Conservation (phyloP, 441 rosid species). For the Flueggea neowawraea region DNA sequence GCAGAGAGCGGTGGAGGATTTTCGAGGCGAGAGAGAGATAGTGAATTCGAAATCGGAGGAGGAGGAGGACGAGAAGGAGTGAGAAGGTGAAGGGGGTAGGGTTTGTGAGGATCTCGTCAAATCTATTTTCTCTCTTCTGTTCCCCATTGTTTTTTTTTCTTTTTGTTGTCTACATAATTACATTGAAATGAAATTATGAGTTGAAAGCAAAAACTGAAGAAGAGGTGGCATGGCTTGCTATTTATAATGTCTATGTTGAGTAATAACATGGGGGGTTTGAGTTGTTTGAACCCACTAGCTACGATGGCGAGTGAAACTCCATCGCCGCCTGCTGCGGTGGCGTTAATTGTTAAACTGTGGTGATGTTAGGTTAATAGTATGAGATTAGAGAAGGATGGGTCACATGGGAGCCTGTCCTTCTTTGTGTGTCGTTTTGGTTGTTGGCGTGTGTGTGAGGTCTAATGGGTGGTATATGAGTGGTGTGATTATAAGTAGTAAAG, state of each 20-base stretch:
- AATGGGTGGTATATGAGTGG: not conserved
- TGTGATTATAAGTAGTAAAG: slow-evolving; percentile 19
- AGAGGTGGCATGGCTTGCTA: no score
- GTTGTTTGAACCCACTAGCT: slow-evolving; percentile 16
- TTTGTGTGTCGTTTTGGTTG: not conserved
- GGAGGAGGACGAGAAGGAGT: slow-evolving; percentile 71
- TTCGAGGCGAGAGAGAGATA: slow-evolving; percentile 65
- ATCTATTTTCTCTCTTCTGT: slow-evolving; percentile 29
- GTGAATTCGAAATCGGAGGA: slow-evolving; percentile 93
- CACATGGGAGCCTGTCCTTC: slow-evolving; percentile 25
- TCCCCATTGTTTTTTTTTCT: slow-evolving; percentile 25
- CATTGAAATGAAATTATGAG: not conserved
- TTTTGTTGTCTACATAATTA: not conserved
- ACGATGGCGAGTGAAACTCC: slow-evolving; percentile 1
- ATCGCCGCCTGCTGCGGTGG: not conserved
- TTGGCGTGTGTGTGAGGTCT: not conserved
- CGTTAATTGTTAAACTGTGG: no score
- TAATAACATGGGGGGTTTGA: no score
- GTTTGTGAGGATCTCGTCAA: slow-evolving; percentile 50
- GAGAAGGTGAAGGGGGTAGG: slow-evolving; percentile 66
- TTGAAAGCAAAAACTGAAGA: no score
- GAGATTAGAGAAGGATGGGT: slow-evolving; percentile 5
- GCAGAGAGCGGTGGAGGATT: slow-evolving; percentile 60
- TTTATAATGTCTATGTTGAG: no score
- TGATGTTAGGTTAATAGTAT: slow-evolving; percentile 2